Percentiles rank a stretch among this genome's conserved stretches.
phyloP scores from a whole-genome alignment of 805 yeast species.

The Candida montana region DNA sequence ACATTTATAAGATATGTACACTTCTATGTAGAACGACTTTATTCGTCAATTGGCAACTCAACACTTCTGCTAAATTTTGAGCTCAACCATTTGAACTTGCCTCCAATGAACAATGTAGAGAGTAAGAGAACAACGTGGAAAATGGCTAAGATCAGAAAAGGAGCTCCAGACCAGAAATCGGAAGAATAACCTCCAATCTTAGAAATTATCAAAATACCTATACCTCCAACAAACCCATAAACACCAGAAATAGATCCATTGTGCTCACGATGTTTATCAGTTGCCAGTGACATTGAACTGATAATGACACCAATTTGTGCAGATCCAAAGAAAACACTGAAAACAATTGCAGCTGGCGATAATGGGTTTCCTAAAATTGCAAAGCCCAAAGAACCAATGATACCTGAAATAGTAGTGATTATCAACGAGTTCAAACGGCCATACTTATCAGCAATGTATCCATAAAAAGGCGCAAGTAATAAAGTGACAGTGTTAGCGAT shows the following conservation, averaged over 20 bases:
- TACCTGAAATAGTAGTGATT: slow-evolving; percentile 38
- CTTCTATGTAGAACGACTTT: too few relatives aligned
- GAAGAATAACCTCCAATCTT: slow-evolving; percentile 58
- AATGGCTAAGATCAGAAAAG: slow-evolving; percentile 48
- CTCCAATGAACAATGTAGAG: slow-evolving; percentile 17
- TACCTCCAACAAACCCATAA: slow-evolving; percentile 61
- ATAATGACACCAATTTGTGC: slow-evolving; percentile 60
- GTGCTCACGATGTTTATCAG: slow-evolving; percentile 37
- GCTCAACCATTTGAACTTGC: slow-evolving; percentile 15
- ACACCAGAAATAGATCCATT: slow-evolving; percentile 69
- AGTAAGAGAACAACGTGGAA: slow-evolving; percentile 30
- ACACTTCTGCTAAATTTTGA: slow-evolving; percentile 5
- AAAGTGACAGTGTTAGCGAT: slow-evolving; percentile 54
- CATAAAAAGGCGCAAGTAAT: slow-evolving; percentile 60
- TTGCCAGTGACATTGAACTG: slow-evolving; percentile 57
- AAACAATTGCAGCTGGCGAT: slow-evolving; percentile 28
- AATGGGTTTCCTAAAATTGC: slow-evolving; percentile 30
- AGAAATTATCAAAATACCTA: slow-evolving; percentile 57
- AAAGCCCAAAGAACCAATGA: slow-evolving; percentile 37
- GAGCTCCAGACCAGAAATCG: slow-evolving; percentile 52
- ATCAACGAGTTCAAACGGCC: slow-evolving; percentile 34
- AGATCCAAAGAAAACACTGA: slow-evolving; percentile 46
- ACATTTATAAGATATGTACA: too few relatives aligned
- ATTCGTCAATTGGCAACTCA: slow-evolving; percentile 10
- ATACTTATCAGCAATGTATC: slow-evolving; percentile 45